Percentiles rank a stretch among this genome's conserved stretches.
Evolutionary conservation across 2,329 filamentous ascomycete genomes (phyloP).

Genomic region (Sordariomycetes sp.): DNA sequence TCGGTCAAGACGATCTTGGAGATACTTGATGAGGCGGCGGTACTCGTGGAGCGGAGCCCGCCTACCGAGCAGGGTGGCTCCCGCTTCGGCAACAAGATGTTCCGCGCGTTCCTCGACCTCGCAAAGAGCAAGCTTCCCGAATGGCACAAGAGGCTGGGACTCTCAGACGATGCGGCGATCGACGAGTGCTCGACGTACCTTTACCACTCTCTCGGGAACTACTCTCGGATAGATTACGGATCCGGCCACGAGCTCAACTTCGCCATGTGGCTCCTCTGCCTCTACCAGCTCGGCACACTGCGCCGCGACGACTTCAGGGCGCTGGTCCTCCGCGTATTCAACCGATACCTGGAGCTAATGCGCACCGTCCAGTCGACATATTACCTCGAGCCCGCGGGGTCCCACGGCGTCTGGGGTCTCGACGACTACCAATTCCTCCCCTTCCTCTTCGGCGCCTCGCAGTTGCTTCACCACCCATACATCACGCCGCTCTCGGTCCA

Average conservation of each 20-base stretch:
- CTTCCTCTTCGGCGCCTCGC: constrained; percentile 87
- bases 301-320: constrained; percentile 53
- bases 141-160: constrained; percentile 53
- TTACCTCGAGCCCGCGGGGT: constrained; percentile 92
- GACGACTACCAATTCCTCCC: constrained; percentile 97
- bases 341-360: constrained; percentile 76
- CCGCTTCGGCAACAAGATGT: constrained; percentile 88
- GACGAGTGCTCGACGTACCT: constrained; percentile 72
- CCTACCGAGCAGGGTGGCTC: constrained; percentile 79
- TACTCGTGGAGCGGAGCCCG: constrained; percentile 55
- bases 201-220: constrained; percentile 72
- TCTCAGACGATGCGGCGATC: constrained; percentile 38
- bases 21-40: constrained; percentile 58
- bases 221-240: constrained; percentile 83
- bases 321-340: constrained; percentile 66
- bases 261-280: constrained; percentile 87
- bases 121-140: constrained; percentile 37
- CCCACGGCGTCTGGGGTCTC: constrained; percentile 93
- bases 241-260: constrained; percentile 98
- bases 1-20: constrained; percentile 49
- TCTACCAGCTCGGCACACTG: constrained; percentile 65
- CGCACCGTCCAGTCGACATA: constrained; percentile 80
- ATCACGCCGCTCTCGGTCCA: constrained; percentile 75
- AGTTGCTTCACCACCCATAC: constrained; percentile 72
- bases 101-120: constrained; percentile 67